These are phyloP conservation scores for Aspergillus steynii DNA, from an alignment of 495 filamentous ascomycete genomes.

Conservation along the genomic window DNA sequence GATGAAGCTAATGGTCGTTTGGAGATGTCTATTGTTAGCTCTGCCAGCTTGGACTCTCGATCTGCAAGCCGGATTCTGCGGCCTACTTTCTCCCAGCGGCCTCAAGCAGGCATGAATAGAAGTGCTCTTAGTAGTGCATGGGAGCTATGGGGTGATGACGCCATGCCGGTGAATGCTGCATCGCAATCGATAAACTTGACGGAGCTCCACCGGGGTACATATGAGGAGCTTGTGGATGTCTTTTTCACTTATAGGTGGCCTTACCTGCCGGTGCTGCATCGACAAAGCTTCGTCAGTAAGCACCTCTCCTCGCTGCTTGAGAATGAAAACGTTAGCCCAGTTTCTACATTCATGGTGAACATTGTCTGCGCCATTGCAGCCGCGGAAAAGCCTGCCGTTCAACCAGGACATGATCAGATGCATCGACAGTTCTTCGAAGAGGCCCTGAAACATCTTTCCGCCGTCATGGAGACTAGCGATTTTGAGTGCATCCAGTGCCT, in stretches of 20 bases:
- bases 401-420: background rate
- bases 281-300: slow-evolving; percentile 3
- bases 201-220: background rate
- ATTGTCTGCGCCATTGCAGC: slow-evolving; percentile 15
- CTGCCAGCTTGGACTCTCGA: too few species aligned
- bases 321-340: background rate
- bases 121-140: slow-evolving; percentile 12
- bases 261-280: slow-evolving; percentile 13
- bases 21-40: too few species aligned
- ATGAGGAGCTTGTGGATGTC: slow-evolving; percentile 2
- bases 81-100: too few species aligned
- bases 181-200: too few species aligned
- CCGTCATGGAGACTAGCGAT: slow-evolving; percentile 7
- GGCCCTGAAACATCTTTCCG: slow-evolving; percentile 2
- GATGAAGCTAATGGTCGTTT: too few species aligned
- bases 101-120: background rate
- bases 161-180: too few species aligned
- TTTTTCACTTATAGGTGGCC: slow-evolving; percentile 16
- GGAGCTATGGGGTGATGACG: slow-evolving; percentile 15
- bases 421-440: slow-evolving; percentile 10
- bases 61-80: too few species aligned
- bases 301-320: slow-evolving; percentile 8
- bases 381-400: slow-evolving; percentile 2
- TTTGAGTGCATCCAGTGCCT: slow-evolving; percentile 17
- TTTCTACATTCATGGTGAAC: slow-evolving; percentile 12